These are phyloP conservation scores for Trichoderma aggressivum DNA, from an alignment of 2,329 filamentous ascomycete species.

Conservation along the genomic window DNA sequence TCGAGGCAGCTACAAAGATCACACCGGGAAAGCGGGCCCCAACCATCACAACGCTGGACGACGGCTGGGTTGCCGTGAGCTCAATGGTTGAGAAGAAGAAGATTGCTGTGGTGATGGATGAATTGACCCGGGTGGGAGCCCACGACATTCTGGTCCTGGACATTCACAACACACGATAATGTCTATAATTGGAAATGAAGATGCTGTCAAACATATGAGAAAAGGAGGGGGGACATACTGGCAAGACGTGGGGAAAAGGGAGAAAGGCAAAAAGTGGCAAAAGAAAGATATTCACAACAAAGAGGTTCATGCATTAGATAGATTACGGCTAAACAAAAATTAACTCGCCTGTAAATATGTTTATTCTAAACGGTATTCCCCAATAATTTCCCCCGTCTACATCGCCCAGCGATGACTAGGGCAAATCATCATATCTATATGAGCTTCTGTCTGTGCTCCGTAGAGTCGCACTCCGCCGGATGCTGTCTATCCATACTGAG, in stretches of 20 bases:
- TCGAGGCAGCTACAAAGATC: conserved; percentile 67
- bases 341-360: neutral
- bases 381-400: neutral
- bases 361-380: neutral
- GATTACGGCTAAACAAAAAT: neutral
- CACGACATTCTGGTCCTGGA: conserved; percentile 81
- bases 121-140: conserved; percentile 70
- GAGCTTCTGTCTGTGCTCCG: conserved; percentile 41
- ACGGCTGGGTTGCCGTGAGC: conserved; percentile 90
- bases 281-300: neutral
- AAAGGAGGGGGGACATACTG: neutral
- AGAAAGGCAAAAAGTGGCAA: neutral
- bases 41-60: conserved; percentile 84
- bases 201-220: neutral
- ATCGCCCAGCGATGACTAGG: conserved; percentile 10
- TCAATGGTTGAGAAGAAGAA: conserved; percentile 89
- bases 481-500: conserved; percentile 90
- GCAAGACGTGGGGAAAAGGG: neutral
- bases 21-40: conserved; percentile 93
- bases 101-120: conserved; percentile 84
- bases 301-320: neutral
- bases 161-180: conserved; percentile 72
- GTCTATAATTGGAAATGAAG: neutral
- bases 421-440: conserved; percentile 31
- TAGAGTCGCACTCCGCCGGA: conserved; percentile 79